Evolutionary conservation across 1,284 basidiomycete species (phyloP).

Genomic region (Cystobasidium pallidum): DNA sequence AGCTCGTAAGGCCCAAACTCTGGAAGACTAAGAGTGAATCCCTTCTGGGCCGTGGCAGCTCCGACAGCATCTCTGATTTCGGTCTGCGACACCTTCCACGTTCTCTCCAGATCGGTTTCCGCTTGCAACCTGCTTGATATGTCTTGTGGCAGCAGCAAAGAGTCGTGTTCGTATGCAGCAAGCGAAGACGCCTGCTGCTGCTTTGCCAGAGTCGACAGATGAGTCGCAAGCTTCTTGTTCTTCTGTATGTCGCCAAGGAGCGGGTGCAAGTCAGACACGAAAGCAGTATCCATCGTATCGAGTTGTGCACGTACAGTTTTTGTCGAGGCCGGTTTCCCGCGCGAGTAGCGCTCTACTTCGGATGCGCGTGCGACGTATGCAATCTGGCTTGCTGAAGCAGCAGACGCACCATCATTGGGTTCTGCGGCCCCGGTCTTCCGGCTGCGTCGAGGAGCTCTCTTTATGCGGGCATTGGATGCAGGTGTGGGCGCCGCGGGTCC

Average conservation of each 20-base stretch:
- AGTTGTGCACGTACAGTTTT: constrained; percentile 4
- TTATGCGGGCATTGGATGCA: neutral
- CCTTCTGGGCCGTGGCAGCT: constrained; percentile 62
- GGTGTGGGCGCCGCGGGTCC: neutral
- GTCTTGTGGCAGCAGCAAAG: constrained; percentile 63
- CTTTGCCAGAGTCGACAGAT: constrained; percentile 30
- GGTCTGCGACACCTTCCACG: constrained; percentile 82
- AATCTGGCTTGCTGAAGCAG: constrained; percentile 11
- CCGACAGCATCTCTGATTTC: constrained; percentile 75
- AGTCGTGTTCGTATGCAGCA: constrained; percentile 49
- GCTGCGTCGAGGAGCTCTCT: neutral
- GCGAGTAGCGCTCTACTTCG: constrained; percentile 16
- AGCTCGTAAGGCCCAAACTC: constrained; percentile 77
- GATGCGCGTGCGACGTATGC: constrained; percentile 13
- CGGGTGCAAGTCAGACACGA: too few relatives aligned
- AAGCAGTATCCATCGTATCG: neutral
- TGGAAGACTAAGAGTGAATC: constrained; percentile 79
- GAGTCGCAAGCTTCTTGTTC: constrained; percentile 46
- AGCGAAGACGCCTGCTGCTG: constrained; percentile 37
- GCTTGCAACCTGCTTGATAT: constrained; percentile 68
- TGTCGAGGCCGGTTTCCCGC: constrained; percentile 14
- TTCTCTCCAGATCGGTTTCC: constrained; percentile 79
- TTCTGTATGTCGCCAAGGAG: neutral
- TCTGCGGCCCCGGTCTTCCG: neutral
- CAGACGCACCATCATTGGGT: neutral